Conservation (phyloP, 2,329 filamentous ascomycete genomes). For the Fusarium sp. region DNA sequence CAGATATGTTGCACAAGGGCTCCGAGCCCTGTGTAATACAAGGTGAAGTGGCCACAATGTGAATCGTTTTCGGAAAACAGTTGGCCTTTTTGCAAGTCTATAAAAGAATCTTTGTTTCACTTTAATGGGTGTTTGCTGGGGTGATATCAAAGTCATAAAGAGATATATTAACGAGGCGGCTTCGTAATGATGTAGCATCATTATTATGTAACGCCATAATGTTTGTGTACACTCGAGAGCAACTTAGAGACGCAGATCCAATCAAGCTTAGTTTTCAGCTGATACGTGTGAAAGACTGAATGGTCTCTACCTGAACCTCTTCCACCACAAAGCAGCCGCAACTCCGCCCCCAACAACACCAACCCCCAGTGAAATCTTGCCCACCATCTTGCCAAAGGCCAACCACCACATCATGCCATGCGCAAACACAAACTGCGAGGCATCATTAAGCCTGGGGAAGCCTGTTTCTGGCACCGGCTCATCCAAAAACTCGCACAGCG, state of each 20-base stretch:
- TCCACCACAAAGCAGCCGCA: conserved; percentile 27
- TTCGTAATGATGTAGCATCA: neutral
- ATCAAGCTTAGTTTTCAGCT: neutral
- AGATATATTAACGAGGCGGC: neutral
- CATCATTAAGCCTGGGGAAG: conserved; percentile 25
- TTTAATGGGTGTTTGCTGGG: fast-evolving
- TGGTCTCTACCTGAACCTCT: neutral
- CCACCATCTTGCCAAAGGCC: conserved; percentile 28
- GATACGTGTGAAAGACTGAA: neutral
- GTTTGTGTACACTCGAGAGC: neutral
- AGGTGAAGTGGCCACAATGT: neutral
- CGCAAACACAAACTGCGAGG: conserved; percentile 23
- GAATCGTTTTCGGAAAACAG: no score
- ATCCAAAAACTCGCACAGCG: conserved; percentile 26
- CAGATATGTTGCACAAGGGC: neutral
- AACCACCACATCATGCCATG: conserved; percentile 37
- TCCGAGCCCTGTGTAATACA: neutral
- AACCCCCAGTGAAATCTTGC: conserved; percentile 10
- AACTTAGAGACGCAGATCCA: neutral
- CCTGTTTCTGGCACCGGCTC: neutral
- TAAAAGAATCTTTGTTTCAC: neutral
- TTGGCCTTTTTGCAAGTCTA: neutral
- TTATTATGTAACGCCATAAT: neutral
- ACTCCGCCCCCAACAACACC: conserved; percentile 17
- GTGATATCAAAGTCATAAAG: neutral